Percentiles rank a stretch among this genome's conserved stretches.
These are phyloP conservation scores for Termitomyces sp. DNA, from an alignment of 768 basidiomycete species.

Conservation along the genomic window DNA sequence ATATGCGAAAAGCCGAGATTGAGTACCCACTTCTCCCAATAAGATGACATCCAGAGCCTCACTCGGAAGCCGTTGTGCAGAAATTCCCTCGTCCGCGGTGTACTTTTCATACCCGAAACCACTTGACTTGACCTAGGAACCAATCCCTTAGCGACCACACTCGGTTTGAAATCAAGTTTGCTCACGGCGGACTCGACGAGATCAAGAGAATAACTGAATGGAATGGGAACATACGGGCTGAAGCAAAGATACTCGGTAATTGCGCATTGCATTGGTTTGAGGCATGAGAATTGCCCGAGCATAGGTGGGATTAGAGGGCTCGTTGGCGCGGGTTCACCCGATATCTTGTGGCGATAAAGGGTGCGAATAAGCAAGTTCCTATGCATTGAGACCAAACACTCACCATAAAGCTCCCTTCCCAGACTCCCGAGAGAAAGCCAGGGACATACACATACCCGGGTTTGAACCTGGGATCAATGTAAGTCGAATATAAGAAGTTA, in stretches of 20 bases:
- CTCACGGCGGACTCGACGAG: slow-evolving; percentile 14
- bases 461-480: slow-evolving; percentile 15
- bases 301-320: slow-evolving; percentile 9
- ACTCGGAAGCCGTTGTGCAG: slow-evolving; percentile 7
- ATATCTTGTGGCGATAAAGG: slow-evolving; percentile 11
- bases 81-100: neutral
- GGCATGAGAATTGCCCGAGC: slow-evolving; percentile 31
- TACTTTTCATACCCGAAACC: slow-evolving; percentile 24
- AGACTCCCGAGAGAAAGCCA: slow-evolving; percentile 49
- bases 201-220: slow-evolving; percentile 14
- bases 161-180: neutral
- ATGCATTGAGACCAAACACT: slow-evolving; percentile 13
- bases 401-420: slow-evolving; percentile 63
- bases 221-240: slow-evolving; percentile 31
- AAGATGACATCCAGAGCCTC: slow-evolving; percentile 29
- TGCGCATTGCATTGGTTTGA: slow-evolving; percentile 47
- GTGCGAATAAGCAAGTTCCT: slow-evolving; percentile 1
- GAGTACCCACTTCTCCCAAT: slow-evolving; percentile 37
- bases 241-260: slow-evolving; percentile 43
- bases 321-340: slow-evolving; percentile 9
- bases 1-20: neutral
- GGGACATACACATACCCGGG: slow-evolving; percentile 31
- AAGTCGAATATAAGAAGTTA: slow-evolving; percentile 9
- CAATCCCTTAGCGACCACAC: neutral
- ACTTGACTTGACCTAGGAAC: slow-evolving; percentile 14